Percentiles rank a stretch among this genome's conserved stretches.
phyloP scores from a whole-genome alignment of 495 filamentous ascomycete species.

The Podospora australis region DNA sequence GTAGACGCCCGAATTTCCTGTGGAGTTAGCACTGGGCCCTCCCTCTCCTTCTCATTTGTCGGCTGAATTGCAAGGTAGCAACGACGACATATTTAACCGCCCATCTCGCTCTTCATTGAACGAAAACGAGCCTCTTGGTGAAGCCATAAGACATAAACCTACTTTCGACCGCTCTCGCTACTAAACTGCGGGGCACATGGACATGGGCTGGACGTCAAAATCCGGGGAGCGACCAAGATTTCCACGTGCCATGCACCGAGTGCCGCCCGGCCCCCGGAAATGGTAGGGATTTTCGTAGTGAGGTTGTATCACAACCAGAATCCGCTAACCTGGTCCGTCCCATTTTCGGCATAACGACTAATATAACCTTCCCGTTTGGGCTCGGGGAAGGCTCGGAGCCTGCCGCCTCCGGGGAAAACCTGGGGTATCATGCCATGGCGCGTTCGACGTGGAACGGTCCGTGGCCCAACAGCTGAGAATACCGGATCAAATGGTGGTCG shows the following conservation, averaged over 20 bases:
- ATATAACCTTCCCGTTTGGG: conserved; percentile 7
- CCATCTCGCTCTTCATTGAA: neutral
- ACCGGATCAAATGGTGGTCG: too few relatives aligned
- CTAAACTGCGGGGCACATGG: conserved; percentile 4
- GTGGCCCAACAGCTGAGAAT: too few relatives aligned
- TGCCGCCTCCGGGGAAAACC: neutral
- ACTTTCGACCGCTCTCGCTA: neutral
- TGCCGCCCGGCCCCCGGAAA: conserved; percentile 3
- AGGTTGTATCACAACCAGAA: conserved; percentile 1
- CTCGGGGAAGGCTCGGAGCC: neutral
- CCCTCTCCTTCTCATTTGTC: too few relatives aligned
- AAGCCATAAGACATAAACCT: too few relatives aligned
- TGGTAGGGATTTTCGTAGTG: conserved; percentile 7
- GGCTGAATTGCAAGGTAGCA: too few relatives aligned
- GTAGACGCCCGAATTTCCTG: too few relatives aligned
- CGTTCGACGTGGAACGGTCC: too few relatives aligned
- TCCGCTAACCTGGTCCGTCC: conserved; percentile 2
- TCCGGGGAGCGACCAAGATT: conserved; percentile 10
- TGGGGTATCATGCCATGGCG: too few relatives aligned
- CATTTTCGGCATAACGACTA: neutral
- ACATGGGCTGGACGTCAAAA: conserved; percentile 1
- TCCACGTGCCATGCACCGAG: conserved; percentile 5
- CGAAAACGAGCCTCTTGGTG: too few relatives aligned
- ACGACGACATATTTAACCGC: conserved; percentile 7
- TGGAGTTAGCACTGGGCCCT: too few relatives aligned